Conservation (phyloP, 176 grass and related monocot species). For the Chloris gayana region DNA sequence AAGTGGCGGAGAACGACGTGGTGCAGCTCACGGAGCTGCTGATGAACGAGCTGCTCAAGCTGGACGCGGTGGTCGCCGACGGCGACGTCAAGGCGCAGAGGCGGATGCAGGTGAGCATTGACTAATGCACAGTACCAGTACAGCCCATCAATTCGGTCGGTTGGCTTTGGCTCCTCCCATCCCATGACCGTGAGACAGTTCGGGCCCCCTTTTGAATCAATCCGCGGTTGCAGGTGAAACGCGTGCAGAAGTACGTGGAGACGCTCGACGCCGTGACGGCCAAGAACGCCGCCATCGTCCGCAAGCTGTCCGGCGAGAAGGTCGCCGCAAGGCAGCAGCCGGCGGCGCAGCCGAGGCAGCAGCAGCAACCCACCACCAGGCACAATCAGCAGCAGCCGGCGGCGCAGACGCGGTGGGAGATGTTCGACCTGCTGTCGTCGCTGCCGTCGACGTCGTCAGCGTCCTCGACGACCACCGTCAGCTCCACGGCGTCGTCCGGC, state of each 20-base stretch:
- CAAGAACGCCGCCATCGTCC: constrained; percentile 58
- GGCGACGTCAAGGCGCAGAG: constrained; percentile 74
- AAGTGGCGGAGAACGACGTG: constrained; percentile 78
- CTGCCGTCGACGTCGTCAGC: constrained; percentile 68
- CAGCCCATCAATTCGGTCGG: not conserved
- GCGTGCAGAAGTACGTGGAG: constrained; percentile 96
- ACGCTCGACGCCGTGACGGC: constrained; percentile 70
- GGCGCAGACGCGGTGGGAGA: constrained; percentile 67
- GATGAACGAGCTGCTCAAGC: constrained; percentile 93
- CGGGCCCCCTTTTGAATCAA: too few relatives aligned
- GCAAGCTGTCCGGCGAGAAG: constrained; percentile 39
- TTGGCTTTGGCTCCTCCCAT: not conserved
- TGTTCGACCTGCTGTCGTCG: constrained; percentile 79
- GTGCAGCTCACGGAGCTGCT: constrained; percentile 78
- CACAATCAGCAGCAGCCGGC: not conserved
- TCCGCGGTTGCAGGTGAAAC: constrained; percentile 62
- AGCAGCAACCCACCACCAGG: not conserved
- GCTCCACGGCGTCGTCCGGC: constrained; percentile 59
- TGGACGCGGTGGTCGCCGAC: constrained; percentile 80
- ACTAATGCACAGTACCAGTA: not conserved
- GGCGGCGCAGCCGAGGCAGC: constrained; percentile 5
- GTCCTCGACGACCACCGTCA: constrained; percentile 58
- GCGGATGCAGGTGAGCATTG: constrained; percentile 59
- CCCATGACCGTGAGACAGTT: not conserved
- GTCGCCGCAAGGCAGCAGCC: constrained; percentile 22